Evolutionary conservation across 176 grass and related monocot species (phyloP).

Genomic region (Musa troglodytarum): DNA sequence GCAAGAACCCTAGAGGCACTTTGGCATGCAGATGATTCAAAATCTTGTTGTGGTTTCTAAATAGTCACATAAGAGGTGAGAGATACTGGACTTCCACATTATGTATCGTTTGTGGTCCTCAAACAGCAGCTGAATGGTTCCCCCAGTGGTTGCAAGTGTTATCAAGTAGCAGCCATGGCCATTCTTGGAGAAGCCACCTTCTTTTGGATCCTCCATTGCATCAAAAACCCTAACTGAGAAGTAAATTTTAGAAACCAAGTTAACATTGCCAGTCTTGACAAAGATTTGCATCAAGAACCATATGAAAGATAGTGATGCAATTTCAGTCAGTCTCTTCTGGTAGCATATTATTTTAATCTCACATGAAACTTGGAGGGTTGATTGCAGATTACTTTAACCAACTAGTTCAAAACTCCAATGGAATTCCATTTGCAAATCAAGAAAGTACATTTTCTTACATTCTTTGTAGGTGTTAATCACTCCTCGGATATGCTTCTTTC

Average conservation of each 20-base stretch:
- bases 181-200: constrained; percentile 27
- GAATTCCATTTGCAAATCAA: background rate
- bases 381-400: too few relatives aligned
- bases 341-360: too few relatives aligned
- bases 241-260: background rate
- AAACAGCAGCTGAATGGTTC: constrained; percentile 46
- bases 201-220: constrained; percentile 20
- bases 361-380: too few relatives aligned
- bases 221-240: constrained; percentile 40
- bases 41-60: background rate
- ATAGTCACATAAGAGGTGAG: constrained; percentile 14
- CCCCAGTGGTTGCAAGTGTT: constrained; percentile 31
- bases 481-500: constrained; percentile 28
- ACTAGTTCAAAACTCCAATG: too few relatives aligned
- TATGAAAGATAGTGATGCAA: too few relatives aligned
- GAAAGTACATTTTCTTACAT: constrained; percentile 20
- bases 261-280: background rate
- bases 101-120: constrained; percentile 36
- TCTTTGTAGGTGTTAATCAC: constrained; percentile 37
- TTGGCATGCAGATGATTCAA: background rate
- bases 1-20: too few relatives aligned
- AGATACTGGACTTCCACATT: constrained; percentile 45
- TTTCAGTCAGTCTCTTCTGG: too few relatives aligned
- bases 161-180: constrained; percentile 25
- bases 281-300: too few relatives aligned